Conservation (phyloP, 1,284 basidiomycete species). For the Sporisorium reilianum region DNA sequence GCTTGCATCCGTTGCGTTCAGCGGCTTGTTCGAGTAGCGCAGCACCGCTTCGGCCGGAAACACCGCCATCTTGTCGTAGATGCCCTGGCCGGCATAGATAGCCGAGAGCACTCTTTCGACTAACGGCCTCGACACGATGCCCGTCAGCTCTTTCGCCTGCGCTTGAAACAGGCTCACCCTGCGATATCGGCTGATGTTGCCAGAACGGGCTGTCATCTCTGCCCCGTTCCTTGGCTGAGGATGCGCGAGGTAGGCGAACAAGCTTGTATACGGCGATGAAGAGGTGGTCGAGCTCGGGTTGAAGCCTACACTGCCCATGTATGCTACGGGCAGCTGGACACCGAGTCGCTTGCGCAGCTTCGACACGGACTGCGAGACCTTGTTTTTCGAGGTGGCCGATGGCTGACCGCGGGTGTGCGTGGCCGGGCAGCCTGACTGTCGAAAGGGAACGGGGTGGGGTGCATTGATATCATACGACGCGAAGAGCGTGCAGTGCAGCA, state of each 20-base stretch:
- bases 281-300: background rate
- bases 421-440: slow-evolving; percentile 35
- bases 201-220: slow-evolving; percentile 27
- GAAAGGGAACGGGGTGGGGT: slow-evolving; percentile 27
- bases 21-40: slow-evolving; percentile 13
- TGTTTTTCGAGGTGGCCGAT: slow-evolving; percentile 20
- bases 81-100: slow-evolving; percentile 26
- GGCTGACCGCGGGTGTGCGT: slow-evolving; percentile 23
- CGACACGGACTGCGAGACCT: slow-evolving; percentile 23
- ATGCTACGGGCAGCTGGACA: slow-evolving; percentile 39
- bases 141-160: slow-evolving; percentile 39
- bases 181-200: slow-evolving; percentile 22
- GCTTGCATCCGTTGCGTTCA: background rate
- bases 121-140: slow-evolving; percentile 39
- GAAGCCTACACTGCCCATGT: slow-evolving; percentile 26
- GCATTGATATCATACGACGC: slow-evolving; percentile 32
- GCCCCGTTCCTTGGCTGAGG: slow-evolving; percentile 26
- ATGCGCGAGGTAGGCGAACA: slow-evolving; percentile 27
- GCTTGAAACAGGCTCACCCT: slow-evolving; percentile 39
- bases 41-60: slow-evolving; percentile 44
- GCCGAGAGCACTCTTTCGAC: slow-evolving; percentile 34
- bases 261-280: background rate
- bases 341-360: slow-evolving; percentile 35
- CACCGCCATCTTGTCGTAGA: slow-evolving; percentile 19
- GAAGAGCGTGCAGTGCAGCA: slow-evolving; percentile 50